Evolutionary conservation across 768 basidiomycete genomes (phyloP).

Genomic region (Lanmaoa rubissima): DNA sequence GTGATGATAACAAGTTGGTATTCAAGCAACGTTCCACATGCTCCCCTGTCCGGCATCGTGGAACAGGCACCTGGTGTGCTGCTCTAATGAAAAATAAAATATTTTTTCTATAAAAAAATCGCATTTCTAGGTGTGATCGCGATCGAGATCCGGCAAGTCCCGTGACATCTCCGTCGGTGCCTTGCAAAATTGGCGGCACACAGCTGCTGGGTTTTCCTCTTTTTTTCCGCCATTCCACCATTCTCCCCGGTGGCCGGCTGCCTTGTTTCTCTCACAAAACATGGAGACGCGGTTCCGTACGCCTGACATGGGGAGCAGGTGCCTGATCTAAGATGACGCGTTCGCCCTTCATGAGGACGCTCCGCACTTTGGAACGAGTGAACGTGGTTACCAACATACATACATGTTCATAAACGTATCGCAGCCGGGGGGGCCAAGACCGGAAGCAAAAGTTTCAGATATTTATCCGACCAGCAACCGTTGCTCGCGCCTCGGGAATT

Average conservation of each 20-base stretch:
- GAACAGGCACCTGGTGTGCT: slow-evolving; percentile 13
- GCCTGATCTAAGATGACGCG: slow-evolving; percentile 11
- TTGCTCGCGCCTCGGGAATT: slow-evolving; percentile 1
- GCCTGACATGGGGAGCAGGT: background rate
- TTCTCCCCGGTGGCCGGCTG: slow-evolving; percentile 4
- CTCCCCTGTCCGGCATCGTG: slow-evolving; percentile 6
- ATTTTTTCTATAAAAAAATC: background rate
- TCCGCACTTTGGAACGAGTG: slow-evolving; percentile 6
- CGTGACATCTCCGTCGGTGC: slow-evolving; percentile 24
- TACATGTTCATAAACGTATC: background rate
- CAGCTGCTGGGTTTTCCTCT: background rate
- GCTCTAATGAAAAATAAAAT: slow-evolving; percentile 1
- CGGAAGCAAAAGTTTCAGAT: slow-evolving; percentile 10
- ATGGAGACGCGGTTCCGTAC: slow-evolving; percentile 6
- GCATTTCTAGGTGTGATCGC: slow-evolving; percentile 10
- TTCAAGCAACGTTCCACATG: slow-evolving; percentile 10
- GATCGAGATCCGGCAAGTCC: slow-evolving; percentile 25
- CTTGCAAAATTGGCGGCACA: slow-evolving; percentile 10
- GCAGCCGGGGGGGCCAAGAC: slow-evolving; percentile 1
- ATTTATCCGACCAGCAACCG: slow-evolving; percentile 1
- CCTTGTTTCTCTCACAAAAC: slow-evolving; percentile 7
- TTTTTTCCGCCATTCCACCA: background rate
- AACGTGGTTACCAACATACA: slow-evolving; percentile 8
- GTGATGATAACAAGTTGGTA: slow-evolving; percentile 6
- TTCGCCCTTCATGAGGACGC: slow-evolving; percentile 7